Conservation (phyloP, 75 land plant genomes). For the Pinus taeda region DNA sequence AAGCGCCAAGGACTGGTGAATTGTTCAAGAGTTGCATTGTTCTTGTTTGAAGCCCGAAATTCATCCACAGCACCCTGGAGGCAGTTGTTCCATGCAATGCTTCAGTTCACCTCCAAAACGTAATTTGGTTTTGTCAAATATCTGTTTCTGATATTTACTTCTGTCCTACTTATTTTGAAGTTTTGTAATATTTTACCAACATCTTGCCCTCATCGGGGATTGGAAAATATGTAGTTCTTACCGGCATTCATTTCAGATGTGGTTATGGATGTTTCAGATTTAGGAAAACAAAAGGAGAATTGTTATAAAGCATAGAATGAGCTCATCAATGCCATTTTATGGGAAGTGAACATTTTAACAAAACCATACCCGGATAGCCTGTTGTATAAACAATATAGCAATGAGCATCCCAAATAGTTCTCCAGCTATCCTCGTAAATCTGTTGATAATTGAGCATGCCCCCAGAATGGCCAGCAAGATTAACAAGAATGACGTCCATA, state of each 20-base stretch:
- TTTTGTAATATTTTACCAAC: too few relatives aligned
- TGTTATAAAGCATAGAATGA: too few relatives aligned
- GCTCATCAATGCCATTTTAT: neutral
- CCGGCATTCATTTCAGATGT: too few relatives aligned
- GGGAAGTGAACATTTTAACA: neutral
- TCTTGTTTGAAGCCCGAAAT: constrained; percentile 43
- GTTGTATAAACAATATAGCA: constrained; percentile 95
- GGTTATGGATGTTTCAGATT: too few relatives aligned
- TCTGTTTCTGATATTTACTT: too few relatives aligned
- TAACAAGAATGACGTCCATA: constrained; percentile 80
- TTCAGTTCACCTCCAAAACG: neutral
- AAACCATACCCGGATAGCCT: constrained; percentile 76
- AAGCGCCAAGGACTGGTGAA: constrained; percentile 54
- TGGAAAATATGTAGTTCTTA: neutral
- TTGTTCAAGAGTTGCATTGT: constrained; percentile 30
- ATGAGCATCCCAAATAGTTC: constrained; percentile 94
- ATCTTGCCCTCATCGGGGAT: neutral
- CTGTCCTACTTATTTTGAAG: too few relatives aligned
- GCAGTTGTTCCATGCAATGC: neutral
- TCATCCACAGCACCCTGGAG: constrained; percentile 61
- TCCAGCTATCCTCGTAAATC: constrained; percentile 93
- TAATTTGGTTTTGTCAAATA: neutral
- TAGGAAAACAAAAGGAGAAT: too few relatives aligned
- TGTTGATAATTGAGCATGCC: constrained; percentile 91
- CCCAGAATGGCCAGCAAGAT: constrained; percentile 75